Evolutionary conservation across 345 rosid species (phyloP), one percentile per base, ranked within the genome.

Genomic region (Linum usitatissimum): DNA sequence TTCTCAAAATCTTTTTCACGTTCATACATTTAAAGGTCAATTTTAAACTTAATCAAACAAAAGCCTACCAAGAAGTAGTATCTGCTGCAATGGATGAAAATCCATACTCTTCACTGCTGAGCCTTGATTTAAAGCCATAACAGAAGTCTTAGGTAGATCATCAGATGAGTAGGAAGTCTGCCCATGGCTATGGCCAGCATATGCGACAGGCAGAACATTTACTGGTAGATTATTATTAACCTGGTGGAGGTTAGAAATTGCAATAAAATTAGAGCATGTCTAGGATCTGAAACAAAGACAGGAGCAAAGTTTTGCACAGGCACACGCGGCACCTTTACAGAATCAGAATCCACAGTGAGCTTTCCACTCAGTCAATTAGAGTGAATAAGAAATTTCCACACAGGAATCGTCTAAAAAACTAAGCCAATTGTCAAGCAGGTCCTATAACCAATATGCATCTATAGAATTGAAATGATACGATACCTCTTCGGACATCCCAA

Each of bases 191-290:
- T 75, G 81, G 61, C 83, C 75, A 30, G 81, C 75, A 59, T 78
- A 78, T 64, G 81, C 59, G 18, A 76, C 79, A 23, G 87, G 79
- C 62, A 76, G 71, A 60, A 73, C 70, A 69, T 83, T 78, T 23
- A 74, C 76, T 9, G 84, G 78, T 53, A 74, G 76, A 70, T 76
- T 78, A 70, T 76, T 78, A 30, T 63, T 80, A 62, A 75, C 73
- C 84, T 80, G 78, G 57, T 67, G 3, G 28, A 34, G 14, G 12
- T 30, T 30, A n/a, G 39, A 31, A n/a, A 60, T 60, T 31, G 8
- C 36, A 34, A 23, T 31, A 30, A 45, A 9, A 45, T 45, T 45
- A 45, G 15, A 45, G 51, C 38, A 45, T 6, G 13, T 45, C 51
- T 15, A 45, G 14, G 51, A 45, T 15, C 13, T 40, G 48, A 40